phyloP scores from a whole-genome alignment of 352 stramenopile genomes.

The Phytopythium cucurbitacearum region DNA sequence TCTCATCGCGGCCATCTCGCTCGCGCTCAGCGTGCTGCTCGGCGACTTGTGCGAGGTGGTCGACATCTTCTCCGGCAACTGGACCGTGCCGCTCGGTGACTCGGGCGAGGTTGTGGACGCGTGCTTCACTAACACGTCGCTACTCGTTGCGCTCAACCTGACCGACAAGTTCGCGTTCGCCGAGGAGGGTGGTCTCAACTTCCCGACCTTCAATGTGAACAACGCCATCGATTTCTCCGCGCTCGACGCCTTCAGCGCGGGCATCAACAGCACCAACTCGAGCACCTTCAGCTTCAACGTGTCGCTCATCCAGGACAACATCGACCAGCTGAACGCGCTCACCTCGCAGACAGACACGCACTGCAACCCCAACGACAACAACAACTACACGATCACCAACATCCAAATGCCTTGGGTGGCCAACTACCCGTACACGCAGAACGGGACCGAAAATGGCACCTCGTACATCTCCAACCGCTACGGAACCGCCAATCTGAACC shows the following conservation, averaged over 20 bases:
- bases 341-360: conserved; percentile 1
- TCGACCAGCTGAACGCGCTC: neutral
- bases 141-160: conserved; percentile 60
- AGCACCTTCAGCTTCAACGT: conserved; percentile 4
- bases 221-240: conserved; percentile 43
- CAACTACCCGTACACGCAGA: neutral
- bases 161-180: conserved; percentile 51
- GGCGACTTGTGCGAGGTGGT: conserved; percentile 61
- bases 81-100: conserved; percentile 46
- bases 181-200: conserved; percentile 39
- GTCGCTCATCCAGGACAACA: neutral
- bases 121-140: conserved; percentile 57
- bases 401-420: conserved; percentile 22
- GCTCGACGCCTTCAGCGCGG: conserved; percentile 25
- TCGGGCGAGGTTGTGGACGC: conserved; percentile 45
- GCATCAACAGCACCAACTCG: conserved; percentile 9
- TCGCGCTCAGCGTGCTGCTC: conserved; percentile 51
- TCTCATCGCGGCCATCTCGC: conserved; percentile 46
- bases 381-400: conserved; percentile 12
- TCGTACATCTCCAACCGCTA: conserved; percentile 21
- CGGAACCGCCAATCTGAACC: neutral
- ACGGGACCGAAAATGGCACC: neutral
- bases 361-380: conserved; percentile 9
- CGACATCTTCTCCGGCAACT: conserved; percentile 40
- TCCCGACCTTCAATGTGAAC: conserved; percentile 29